These are phyloP conservation scores for Massariosphaeria phaeospora DNA, from an alignment of 495 filamentous ascomycete species.

Conservation along the genomic window DNA sequence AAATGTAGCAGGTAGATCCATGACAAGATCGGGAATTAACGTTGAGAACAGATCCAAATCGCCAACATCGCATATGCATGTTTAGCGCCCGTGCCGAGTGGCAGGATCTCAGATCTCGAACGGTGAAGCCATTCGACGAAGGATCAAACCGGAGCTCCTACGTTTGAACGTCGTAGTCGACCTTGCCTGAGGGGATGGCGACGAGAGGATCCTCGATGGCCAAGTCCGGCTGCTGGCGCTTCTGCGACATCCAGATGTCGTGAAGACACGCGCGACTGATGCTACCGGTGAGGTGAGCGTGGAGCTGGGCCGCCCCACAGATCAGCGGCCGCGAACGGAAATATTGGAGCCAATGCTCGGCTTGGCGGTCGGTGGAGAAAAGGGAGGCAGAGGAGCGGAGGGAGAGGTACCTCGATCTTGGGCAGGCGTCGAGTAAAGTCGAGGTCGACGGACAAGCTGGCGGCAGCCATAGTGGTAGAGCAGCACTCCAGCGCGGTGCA, in stretches of 20 bases:
- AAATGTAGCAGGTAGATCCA: constrained; percentile 12
- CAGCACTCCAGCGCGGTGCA: neutral
- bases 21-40: constrained; percentile 14
- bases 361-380: constrained; percentile 10
- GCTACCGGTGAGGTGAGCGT: constrained; percentile 78
- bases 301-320: constrained; percentile 51
- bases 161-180: constrained; percentile 66
- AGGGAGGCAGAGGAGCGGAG: neutral
- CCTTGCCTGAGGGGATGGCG: constrained; percentile 63
- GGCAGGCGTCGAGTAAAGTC: constrained; percentile 33
- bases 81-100: neutral
- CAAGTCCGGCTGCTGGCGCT: constrained; percentile 45
- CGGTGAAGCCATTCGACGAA: too few relatives aligned
- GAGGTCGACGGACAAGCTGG: constrained; percentile 3
- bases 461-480: neutral
- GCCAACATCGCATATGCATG: neutral
- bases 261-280: constrained; percentile 72
- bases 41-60: neutral
- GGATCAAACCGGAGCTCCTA: constrained; percentile 39
- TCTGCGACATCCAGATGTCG: constrained; percentile 64
- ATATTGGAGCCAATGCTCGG: constrained; percentile 10
- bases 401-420: constrained; percentile 36
- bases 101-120: constrained; percentile 1
- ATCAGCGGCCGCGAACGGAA: constrained; percentile 14
- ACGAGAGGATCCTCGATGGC: constrained; percentile 61